Percentiles rank a stretch among this genome's conserved stretches.
phyloP scores from a whole-genome alignment of 2,329 filamentous ascomycete genomes.

The Tetracladium maxilliforme region DNA sequence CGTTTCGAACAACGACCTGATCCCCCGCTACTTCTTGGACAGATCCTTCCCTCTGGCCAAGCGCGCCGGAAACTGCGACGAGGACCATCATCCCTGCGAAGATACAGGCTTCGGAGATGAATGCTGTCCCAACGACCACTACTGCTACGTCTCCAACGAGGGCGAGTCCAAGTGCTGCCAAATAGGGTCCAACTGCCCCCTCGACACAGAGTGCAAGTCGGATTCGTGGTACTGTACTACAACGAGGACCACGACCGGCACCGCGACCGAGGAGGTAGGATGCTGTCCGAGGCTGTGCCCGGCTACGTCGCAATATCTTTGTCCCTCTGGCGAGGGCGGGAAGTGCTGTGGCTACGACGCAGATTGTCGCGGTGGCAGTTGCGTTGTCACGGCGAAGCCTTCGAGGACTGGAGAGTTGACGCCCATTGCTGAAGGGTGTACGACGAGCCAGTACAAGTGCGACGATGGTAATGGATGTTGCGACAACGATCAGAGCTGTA shows the following conservation, averaged over 20 bases:
- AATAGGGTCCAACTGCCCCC: conserved; percentile 23
- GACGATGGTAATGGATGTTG: conserved; percentile 32
- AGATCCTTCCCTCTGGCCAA: no score
- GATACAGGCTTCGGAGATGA: conserved; percentile 23
- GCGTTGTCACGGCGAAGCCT: conserved; percentile 14
- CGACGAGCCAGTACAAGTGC: conserved; percentile 27
- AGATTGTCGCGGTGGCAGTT: conserved; percentile 23
- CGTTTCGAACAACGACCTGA: no score
- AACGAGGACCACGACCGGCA: conserved; percentile 9
- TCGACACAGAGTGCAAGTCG: conserved; percentile 16
- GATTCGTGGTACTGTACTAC: conserved; percentile 14
- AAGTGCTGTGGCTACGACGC: conserved; percentile 30
- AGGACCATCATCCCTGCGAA: no score
- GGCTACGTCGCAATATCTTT: conserved; percentile 13
- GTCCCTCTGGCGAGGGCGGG: conserved; percentile 15
- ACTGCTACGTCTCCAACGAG: conserved; percentile 26
- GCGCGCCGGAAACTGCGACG: no score
- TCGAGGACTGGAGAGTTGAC: conserved; percentile 14
- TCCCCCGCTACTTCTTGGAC: no score
- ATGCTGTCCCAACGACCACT: conserved; percentile 28
- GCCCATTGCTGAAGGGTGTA: conserved; percentile 25
- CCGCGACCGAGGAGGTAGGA: conserved; percentile 6
- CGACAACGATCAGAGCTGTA: conserved; percentile 25
- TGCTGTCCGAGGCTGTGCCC: conserved; percentile 19
- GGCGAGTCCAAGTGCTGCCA: conserved; percentile 23